Percentiles rank a stretch among this genome's conserved stretches.
These are phyloP conservation scores for Nicotiana tomentosiformis DNA, from an alignment of 257 asterid genomes.

Conservation along the genomic window DNA sequence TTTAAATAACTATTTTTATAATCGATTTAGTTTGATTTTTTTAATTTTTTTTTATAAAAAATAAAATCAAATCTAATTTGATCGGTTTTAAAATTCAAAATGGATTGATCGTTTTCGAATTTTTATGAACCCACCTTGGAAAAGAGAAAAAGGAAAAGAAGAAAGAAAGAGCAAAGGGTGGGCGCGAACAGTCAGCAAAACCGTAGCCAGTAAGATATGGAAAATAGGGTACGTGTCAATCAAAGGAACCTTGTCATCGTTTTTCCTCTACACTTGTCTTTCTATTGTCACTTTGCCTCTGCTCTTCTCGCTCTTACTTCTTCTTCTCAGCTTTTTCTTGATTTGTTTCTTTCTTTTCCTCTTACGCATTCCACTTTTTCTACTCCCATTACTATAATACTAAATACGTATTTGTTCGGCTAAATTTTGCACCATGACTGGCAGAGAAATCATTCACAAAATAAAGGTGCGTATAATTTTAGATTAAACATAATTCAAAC, in stretches of 20 bases:
- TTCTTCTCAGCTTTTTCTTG: not conserved
- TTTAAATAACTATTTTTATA: no score
- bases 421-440: constrained; percentile 30
- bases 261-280: constrained; percentile 8
- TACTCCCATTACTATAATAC: not conserved
- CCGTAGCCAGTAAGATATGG: not conserved
- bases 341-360: not conserved
- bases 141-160: no score
- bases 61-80: no score
- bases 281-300: not conserved
- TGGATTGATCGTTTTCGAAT: no score
- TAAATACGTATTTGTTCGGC: not conserved
- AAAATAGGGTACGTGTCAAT: constrained; percentile 18
- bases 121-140: no score
- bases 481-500: not conserved
- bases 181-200: no score
- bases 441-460: constrained; percentile 50
- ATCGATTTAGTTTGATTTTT: no score
- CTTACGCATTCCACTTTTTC: not conserved
- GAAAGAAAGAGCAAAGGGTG: no score
- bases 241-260: not conserved
- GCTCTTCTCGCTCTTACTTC: not conserved
- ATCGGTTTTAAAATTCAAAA: no score
- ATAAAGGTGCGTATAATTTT: constrained; percentile 45
- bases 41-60: no score